Percentiles rank a stretch among this genome's conserved stretches.
Evolutionary conservation across 352 stramenopile genomes (phyloP).

Genomic region (Phytopythium vexans): DNA sequence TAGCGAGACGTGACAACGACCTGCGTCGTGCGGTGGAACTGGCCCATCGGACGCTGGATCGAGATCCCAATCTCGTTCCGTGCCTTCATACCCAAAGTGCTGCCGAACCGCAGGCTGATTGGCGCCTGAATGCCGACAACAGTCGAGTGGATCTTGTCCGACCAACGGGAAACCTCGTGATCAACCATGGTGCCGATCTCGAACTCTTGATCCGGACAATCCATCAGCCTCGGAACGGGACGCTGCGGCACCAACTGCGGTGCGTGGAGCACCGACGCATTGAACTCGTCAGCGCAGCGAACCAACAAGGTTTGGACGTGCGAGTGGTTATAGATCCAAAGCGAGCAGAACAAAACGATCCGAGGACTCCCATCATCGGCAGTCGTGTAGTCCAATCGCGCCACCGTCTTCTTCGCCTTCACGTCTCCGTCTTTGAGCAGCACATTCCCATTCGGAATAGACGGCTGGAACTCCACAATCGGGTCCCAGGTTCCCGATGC

Average conservation of each 20-base stretch:
- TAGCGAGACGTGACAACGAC: constrained; percentile 84
- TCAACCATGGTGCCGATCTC: constrained; percentile 87
- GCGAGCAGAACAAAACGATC: constrained; percentile 76
- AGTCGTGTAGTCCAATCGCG: constrained; percentile 82
- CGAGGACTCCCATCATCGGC: constrained; percentile 79
- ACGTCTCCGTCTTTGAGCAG: constrained; percentile 68
- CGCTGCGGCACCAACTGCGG: constrained; percentile 67
- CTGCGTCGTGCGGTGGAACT: constrained; percentile 87
- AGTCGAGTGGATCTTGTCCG: constrained; percentile 82
- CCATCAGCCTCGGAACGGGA: constrained; percentile 76
- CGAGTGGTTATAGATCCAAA: constrained; percentile 91
- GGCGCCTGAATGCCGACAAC: constrained; percentile 84
- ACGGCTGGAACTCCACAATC: constrained; percentile 74
- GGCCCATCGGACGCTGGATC: constrained; percentile 78
- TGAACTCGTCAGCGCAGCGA: constrained; percentile 58
- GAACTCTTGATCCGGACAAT: constrained; percentile 78
- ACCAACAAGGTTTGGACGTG: constrained; percentile 80
- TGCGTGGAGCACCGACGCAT: constrained; percentile 35
- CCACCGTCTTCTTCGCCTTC: constrained; percentile 57
- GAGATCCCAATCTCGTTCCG: constrained; percentile 82
- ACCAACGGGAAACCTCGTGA: constrained; percentile 81
- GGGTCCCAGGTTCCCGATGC: constrained; percentile 48
- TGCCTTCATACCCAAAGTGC: constrained; percentile 59
- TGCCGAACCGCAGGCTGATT: constrained; percentile 74
- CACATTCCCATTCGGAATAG: constrained; percentile 42